Evolutionary conservation across 805 yeast species (phyloP).

Genomic region (Saccharomycopsis lassenensis): DNA sequence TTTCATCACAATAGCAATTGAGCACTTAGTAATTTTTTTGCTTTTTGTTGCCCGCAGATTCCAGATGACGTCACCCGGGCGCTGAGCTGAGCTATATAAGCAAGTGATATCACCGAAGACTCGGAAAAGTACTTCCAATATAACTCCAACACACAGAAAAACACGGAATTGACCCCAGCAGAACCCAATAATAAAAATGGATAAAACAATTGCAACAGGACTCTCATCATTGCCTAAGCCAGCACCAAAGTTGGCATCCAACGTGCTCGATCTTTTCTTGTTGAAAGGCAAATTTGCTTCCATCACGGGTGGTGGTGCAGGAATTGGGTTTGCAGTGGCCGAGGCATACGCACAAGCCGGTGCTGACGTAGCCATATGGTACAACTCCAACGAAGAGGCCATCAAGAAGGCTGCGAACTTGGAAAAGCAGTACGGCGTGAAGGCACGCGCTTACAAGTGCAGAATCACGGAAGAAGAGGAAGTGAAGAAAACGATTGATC

Average conservation of each 20-base stretch:
- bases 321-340: slow-evolving; percentile 76
- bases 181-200: no score
- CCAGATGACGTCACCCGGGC: no score
- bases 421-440: slow-evolving; percentile 47
- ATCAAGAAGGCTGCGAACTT: slow-evolving; percentile 49
- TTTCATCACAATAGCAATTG: no score
- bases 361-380: slow-evolving; percentile 68
- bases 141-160: no score
- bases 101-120: no score
- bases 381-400: slow-evolving; percentile 46
- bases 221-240: slow-evolving; percentile 47
- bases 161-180: no score
- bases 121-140: no score
- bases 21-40: no score
- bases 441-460: slow-evolving; percentile 55
- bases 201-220: slow-evolving; percentile 7
- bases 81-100: no score
- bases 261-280: slow-evolving; percentile 60
- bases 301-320: slow-evolving; percentile 77
- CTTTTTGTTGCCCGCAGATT: no score
- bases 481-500: slow-evolving; percentile 38
- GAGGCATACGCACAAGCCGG: slow-evolving; percentile 82
- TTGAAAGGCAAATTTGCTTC: slow-evolving; percentile 76
- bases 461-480: slow-evolving; percentile 37
- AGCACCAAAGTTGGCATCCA: slow-evolving; percentile 39